Evolutionary conservation across 768 basidiomycete genomes (phyloP).

Genomic region (Pisolithus albus): DNA sequence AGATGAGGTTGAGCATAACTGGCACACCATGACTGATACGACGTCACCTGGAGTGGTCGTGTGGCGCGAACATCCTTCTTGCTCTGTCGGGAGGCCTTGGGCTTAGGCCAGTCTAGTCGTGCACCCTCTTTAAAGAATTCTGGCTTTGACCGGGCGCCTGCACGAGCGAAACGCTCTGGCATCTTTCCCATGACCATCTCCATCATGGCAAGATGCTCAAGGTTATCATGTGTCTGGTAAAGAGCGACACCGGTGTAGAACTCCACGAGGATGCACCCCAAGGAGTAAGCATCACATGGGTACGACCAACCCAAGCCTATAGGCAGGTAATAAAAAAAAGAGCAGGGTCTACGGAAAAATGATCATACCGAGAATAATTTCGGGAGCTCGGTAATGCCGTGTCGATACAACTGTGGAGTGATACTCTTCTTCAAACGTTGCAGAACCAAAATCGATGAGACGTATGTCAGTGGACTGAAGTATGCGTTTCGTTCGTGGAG

Average conservation of each 20-base stretch:
- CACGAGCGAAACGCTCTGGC: conserved; percentile 77
- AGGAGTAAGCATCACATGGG: conserved; percentile 96
- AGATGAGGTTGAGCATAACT: conserved; percentile 1
- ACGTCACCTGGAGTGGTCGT: conserved; percentile 59
- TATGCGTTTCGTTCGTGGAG: conserved; percentile 66
- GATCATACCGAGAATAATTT: conserved; percentile 91
- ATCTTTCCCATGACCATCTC: conserved; percentile 99
- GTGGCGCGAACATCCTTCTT: conserved; percentile 91
- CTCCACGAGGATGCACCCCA: conserved; percentile 98
- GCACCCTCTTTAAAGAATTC: conserved; percentile 88
- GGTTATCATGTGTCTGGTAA: conserved; percentile 99
- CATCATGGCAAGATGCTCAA: conserved; percentile 99
- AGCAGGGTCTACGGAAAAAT: neutral
- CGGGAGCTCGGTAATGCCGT: conserved; percentile 96
- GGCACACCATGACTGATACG: conserved; percentile 17
- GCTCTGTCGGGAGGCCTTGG: conserved; percentile 82
- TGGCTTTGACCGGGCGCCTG: conserved; percentile 72
- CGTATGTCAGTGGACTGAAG: conserved; percentile 86
- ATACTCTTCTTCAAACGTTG: conserved; percentile 96
- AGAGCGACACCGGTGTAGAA: conserved; percentile 96
- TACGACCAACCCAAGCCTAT: conserved; percentile 96
- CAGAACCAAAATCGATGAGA: conserved; percentile 97
- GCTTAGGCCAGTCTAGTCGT: conserved; percentile 88
- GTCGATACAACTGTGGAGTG: conserved; percentile 98
- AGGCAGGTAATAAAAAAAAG: conserved; percentile 9